Base-by-base conservation (phyloP, 2,329 filamentous ascomycete species). In the Thelonectria blattea region DNA sequence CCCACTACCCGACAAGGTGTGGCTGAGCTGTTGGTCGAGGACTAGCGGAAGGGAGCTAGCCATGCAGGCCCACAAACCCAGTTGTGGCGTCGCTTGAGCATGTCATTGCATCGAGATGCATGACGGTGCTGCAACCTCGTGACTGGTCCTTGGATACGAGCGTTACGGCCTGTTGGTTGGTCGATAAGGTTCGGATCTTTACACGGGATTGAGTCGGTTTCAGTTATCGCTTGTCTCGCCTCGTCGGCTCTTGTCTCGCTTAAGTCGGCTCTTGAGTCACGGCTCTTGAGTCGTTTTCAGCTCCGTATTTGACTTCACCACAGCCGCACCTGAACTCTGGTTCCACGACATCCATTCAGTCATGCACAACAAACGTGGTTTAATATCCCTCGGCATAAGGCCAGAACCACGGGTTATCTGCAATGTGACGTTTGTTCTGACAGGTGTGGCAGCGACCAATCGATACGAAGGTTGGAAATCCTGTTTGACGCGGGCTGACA, bases 1-100 rank as follows among this genome's bases (percentile, higher is more conserved):
- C 58, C 58, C 58, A 60, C 58, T 60, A 60, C 42, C 58, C 52
- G 52, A 22, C 20, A n/a, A n/a, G 11, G 15, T 52, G 52, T 52
- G 47, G 58, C 47, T 50, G 27, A 45, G 22, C 45, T 53, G 22
- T 24, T 3, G 22, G 22, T 6, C 22, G 22, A 42, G 3, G 39
- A 32, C 37, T 22, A 46, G 52, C 39, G 52, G 43, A 46, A 41
- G 6, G 12, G 22, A 17, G 41, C 47, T 52, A 34, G 22, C 48
- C 43, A 22, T 17, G 27, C 32, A 45, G 4, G 12, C 48, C 58
- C 50, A 55, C 57, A 51, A 52, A 48, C 10, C 52, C 52, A 60
- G 57, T 56, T 60, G 57, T 60, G 57, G 57, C 57, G 57, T 34
- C 12, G 46, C 8, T 24, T 45, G 43, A 49, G 58, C 47, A 48